phyloP scores from a whole-genome alignment of 2,329 filamentous ascomycete species.

The Metarhizium humberi region DNA sequence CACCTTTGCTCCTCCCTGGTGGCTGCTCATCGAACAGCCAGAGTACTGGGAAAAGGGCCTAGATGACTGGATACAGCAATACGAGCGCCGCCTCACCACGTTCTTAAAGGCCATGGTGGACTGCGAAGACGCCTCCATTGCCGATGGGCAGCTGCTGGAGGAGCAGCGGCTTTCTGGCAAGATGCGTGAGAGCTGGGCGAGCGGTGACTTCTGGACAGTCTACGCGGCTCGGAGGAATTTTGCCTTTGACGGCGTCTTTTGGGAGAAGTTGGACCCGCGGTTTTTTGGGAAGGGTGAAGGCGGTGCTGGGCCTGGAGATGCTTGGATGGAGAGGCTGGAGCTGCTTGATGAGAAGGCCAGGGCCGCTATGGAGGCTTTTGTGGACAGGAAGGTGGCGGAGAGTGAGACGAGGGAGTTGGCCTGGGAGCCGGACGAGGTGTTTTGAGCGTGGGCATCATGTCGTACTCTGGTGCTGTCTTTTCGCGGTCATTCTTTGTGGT shows the following conservation, averaged over 20 bases:
- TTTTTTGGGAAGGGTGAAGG: not conserved
- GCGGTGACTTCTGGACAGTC: constrained; percentile 3
- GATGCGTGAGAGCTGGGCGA: constrained; percentile 2
- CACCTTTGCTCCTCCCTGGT: constrained; percentile 26
- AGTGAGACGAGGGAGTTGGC: not conserved
- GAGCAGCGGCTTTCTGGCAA: constrained; percentile 1
- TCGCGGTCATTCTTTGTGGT: too few relatives aligned
- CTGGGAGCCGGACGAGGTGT: not conserved
- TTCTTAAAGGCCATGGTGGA: constrained; percentile 22
- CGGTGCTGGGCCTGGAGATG: not conserved
- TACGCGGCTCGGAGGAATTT: constrained; percentile 3
- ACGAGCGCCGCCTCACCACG: constrained; percentile 20
- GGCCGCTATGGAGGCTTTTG: constrained; percentile 16
- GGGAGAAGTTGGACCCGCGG: constrained; percentile 3
- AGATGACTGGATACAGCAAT: constrained; percentile 19
- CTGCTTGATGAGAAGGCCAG: constrained; percentile 13
- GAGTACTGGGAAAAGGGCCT: constrained; percentile 10
- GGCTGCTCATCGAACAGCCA: constrained; percentile 23
- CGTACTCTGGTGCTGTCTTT: too few relatives aligned
- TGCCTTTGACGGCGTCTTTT: constrained; percentile 5
- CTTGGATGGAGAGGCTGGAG: constrained; percentile 12
- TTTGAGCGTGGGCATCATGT: too few relatives aligned
- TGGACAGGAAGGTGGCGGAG: constrained; percentile 11
- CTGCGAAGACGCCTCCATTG: constrained; percentile 15
- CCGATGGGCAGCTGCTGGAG: not conserved